Conservation (phyloP, 192 early-diverging fungal species). For the Podila horticola region DNA sequence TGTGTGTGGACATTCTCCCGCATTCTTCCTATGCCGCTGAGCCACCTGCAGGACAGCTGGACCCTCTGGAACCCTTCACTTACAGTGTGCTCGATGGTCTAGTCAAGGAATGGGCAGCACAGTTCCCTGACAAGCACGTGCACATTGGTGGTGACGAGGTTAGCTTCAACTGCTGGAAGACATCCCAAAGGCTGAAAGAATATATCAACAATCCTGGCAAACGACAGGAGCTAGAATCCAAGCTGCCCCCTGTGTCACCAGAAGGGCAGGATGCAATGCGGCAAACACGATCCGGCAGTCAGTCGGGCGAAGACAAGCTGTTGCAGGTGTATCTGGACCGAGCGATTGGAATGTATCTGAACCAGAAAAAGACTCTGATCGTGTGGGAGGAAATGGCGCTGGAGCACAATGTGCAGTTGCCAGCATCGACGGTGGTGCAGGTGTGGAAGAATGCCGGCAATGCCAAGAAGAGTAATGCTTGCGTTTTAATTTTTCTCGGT, state of each 20-base stretch:
- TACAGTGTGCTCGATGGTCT: constrained; percentile 70
- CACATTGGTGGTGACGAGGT: constrained; percentile 88
- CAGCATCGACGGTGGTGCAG: constrained; percentile 34
- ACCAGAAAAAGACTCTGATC: constrained; percentile 30
- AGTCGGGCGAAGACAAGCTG: constrained; percentile 68
- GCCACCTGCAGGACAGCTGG: constrained; percentile 88
- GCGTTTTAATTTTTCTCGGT: not conserved
- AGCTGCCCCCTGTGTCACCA: not conserved
- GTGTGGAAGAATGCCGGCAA: constrained; percentile 44
- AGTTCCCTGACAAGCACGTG: constrained; percentile 79
- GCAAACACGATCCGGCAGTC: constrained; percentile 46
- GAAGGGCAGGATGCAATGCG: constrained; percentile 46
- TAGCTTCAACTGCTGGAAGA: constrained; percentile 73
- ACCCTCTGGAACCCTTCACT: constrained; percentile 74
- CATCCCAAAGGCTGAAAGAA: constrained; percentile 44
- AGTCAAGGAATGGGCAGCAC: constrained; percentile 70
- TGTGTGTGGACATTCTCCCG: constrained; percentile 66
- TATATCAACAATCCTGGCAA: constrained; percentile 34
- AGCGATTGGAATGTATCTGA: constrained; percentile 29
- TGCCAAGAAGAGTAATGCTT: constrained; percentile 27
- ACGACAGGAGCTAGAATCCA: constrained; percentile 14
- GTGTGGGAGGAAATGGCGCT: constrained; percentile 47
- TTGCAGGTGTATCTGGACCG: constrained; percentile 73
- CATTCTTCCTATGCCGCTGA: constrained; percentile 53
- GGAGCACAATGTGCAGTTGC: constrained; percentile 32